Evolutionary conservation across 495 filamentous ascomycete species (phyloP), one percentile per base, ranked within the genome.

Genomic region (Penicillium goetzii): DNA sequence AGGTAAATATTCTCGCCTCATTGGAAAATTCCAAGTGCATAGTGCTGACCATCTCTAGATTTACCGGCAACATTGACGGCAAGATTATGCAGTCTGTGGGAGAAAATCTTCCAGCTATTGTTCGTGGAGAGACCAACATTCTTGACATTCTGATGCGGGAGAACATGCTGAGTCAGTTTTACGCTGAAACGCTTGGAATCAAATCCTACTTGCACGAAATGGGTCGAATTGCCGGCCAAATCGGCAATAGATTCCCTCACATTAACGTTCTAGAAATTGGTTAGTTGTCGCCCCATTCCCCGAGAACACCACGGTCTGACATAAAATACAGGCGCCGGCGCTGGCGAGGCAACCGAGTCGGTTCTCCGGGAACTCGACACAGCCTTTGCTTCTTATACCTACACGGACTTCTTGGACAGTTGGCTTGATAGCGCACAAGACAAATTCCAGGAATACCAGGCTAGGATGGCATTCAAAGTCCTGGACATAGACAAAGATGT

Each of bases 381-480:
- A 1, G 60, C 58, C 0, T 70, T 73, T 56, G 49, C 67, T 0
- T 65, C 66, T 26, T 86, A 86, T 59, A 84, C 79, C 12, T 84
- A 76, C 66, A 85, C 85, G 3, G 83, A 88, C 60, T 77, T 86
- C 23, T 76, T 78, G 2, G 50, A 68, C 8, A 74, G 63, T 15
- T 81, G 79, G 60, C 83, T 87, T 53, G 72, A 74, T 0, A 30
- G 62, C 2, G 68, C 67, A 0, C 58, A 62, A 19, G 61, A 77
- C 17, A 60, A 38, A 4, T 61, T 78, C 17, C 14, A 56, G 2
- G 28, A 56, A 19, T 53, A 68, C 9, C 58, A 58, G 2, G 56
- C 75, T 0, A 71, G 63, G 25, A 79, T 86, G 74, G 69, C 60
- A 2, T 87, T 80, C 74, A 78, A 81, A 53, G 50, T 66, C 0